Conservation (phyloP, 1,284 basidiomycete species). For the Ganoderma lingzhi region DNA sequence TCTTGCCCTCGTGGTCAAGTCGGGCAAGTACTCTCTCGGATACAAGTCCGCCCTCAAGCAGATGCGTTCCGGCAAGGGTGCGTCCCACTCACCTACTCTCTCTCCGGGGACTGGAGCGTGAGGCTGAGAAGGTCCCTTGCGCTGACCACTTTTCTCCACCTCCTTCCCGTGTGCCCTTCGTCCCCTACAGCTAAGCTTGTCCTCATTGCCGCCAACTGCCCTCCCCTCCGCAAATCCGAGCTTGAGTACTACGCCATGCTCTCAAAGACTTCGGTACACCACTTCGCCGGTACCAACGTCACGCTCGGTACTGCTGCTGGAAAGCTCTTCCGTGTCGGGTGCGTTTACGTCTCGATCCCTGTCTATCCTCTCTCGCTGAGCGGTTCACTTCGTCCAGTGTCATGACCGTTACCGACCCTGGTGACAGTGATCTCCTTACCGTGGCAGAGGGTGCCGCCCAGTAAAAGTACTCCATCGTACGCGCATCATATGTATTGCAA, state of each 20-base stretch:
- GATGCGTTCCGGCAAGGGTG: constrained; percentile 98
- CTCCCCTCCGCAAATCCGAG: constrained; percentile 98
- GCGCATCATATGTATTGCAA: constrained; percentile 27
- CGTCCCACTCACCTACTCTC: constrained; percentile 52
- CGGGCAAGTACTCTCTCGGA: constrained; percentile 91
- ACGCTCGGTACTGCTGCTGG: constrained; percentile 99
- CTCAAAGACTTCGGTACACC: constrained; percentile 96
- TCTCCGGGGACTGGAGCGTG: constrained; percentile 91
- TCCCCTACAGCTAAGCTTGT: constrained; percentile 90
- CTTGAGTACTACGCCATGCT: constrained; percentile 99
- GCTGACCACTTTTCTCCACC: constrained; percentile 55
- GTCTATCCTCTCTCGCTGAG: background rate
- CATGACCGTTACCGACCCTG: constrained; percentile 97
- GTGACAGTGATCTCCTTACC: constrained; percentile 94
- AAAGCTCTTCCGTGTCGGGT: constrained; percentile 99
- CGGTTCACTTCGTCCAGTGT: constrained; percentile 60
- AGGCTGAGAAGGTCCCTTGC: constrained; percentile 96
- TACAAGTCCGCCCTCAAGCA: constrained; percentile 99
- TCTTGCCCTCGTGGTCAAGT: constrained; percentile 98
- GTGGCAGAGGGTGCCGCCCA: constrained; percentile 72
- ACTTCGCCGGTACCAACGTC: constrained; percentile 97
- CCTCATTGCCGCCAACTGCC: constrained; percentile 99
- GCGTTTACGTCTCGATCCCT: constrained; percentile 42
- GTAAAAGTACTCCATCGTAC: constrained; percentile 42
- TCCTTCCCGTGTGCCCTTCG: constrained; percentile 20